Evolutionary conservation across 75 land plant genomes (phyloP), one percentile per base, ranked within the genome.

Genomic region (Sequoiadendron giganteum): DNA sequence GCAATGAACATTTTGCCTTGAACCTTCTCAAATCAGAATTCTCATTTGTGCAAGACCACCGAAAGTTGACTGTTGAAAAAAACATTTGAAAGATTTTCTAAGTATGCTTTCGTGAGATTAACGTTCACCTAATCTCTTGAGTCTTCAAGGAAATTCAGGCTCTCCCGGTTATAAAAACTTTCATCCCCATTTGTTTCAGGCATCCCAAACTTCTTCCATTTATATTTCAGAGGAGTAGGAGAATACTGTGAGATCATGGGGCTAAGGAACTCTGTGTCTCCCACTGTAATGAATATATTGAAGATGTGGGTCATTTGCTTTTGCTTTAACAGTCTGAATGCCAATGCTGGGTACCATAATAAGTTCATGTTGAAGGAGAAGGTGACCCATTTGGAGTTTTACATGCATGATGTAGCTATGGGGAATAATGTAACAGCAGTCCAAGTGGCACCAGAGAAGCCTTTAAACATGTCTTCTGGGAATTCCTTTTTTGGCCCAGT

Each of bases 401-500:
- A 79, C 21, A 39, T 79, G 25, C 82, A 79, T 40, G 82, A 79
- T 47, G 0, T 79, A 39, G 82, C 40, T 1, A 5, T 40, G 0
- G 82, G 82, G 4, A 79, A 40, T 25, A 79, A 79, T 79, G 40
- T 21, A 14, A 79, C 45, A 19, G 84, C 30, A 34, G 32, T 79
- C 0, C 25, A 40, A 38, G 84, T 43, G 48, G 84, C 54, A 0
- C 40, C 52, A 34, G 25, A 25, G n/a, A 68, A 21, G 30, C 11
- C 54, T 18, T 5, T 3, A 0, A 45, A 28, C 14, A 0, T 39
- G 28, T 48, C 48, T 47, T 52, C 30, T 25, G 40, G 3, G 84
- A 10, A 18, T 42, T 39, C 82, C 10, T 85, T 45, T 9, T 68
- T 68, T 28, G 91, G 91, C 0, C 43, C 68, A 10, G 83, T 88